A percentile compares a stretch with the other conserved stretches of the same genome.
These are phyloP conservation scores for Macadamia tetraphylla DNA, from an alignment of 164 flowering plant species.

Conservation along the genomic window DNA sequence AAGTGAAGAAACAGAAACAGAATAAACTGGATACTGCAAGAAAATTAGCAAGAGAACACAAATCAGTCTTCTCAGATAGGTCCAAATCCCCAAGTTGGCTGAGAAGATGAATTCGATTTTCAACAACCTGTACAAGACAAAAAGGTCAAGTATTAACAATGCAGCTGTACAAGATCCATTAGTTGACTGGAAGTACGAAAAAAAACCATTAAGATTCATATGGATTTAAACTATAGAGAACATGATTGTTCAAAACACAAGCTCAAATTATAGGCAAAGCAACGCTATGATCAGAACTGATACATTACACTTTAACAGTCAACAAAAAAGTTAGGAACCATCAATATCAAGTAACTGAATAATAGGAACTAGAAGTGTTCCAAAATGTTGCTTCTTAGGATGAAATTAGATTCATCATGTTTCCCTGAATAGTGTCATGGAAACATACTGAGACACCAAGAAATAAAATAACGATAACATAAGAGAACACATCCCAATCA, in stretches of 20 bases:
- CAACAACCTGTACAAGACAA: constrained; percentile 51
- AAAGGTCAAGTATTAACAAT: background rate
- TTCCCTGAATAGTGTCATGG: too few species aligned
- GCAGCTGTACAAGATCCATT: background rate
- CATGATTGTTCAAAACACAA: background rate
- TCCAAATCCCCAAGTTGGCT: constrained; percentile 36
- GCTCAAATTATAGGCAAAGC: background rate
- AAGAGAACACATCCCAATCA: too few species aligned
- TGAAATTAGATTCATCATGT: too few species aligned
- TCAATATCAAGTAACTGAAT: too few species aligned
- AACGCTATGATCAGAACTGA: background rate
- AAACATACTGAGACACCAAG: too few species aligned
- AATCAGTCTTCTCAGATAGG: constrained; percentile 39
- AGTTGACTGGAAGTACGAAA: background rate
- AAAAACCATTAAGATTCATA: too few species aligned
- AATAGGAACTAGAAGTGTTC: too few species aligned
- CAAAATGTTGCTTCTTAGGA: too few species aligned
- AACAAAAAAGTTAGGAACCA: too few species aligned
- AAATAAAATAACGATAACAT: too few species aligned
- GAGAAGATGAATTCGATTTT: constrained; percentile 56
- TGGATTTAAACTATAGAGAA: too few species aligned
- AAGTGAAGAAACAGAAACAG: background rate
- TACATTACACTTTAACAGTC: background rate
- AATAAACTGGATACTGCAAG: constrained; percentile 54
- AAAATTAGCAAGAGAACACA: constrained; percentile 39